Evolutionary conservation across 306 rosid species (phyloP), one percentile per base, ranked within the genome.

Genomic region (Corylus avellana): DNA sequence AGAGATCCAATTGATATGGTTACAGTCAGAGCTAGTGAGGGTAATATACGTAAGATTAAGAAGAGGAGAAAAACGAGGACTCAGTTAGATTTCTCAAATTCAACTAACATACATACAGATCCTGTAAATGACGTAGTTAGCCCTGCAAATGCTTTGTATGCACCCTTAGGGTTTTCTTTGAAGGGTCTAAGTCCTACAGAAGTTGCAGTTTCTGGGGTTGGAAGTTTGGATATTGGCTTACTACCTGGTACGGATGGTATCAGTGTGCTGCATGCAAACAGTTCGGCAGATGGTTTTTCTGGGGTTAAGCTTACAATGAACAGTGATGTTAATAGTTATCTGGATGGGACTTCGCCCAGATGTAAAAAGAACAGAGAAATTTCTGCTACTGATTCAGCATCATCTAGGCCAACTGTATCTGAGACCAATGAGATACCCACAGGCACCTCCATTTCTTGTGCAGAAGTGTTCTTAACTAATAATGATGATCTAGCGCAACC

Each of bases 351-450:
- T 77, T 82, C 87, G 17, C 78, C 78, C 2, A 67, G 76, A 80
- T 62, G 75, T 78, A 84, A 73, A 79, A 83, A 87, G 77, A 87
- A 75, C 57, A 82, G 67, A 77, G 92, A 89, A 78, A 77, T 76
- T 29, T 77, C 83, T 47, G 59, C 75, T 70, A 46, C 80, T 75
- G 29, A 46, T 79, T 78, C 75, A 68, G 75, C n/a, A 62, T 54
- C 64, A 67, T 59, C 83, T 11, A 47, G 81, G 69, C 77, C 55
- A 58, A 51, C 77, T 66, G 75, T 76, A 78, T 70, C 80, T 25
- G 86, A 87, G 80, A 73, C 61, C 29, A 83, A 80, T 74, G 87
- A 84, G 57, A 80, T 70, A 59, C 58, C 85, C 6, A 74, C 75
- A 76, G 80, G 72, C 67, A 68, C 83, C 50, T 68, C 83, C 78